These are phyloP conservation scores for Tuber brumale DNA, from an alignment of 495 filamentous ascomycete genomes.

Conservation along the genomic window DNA sequence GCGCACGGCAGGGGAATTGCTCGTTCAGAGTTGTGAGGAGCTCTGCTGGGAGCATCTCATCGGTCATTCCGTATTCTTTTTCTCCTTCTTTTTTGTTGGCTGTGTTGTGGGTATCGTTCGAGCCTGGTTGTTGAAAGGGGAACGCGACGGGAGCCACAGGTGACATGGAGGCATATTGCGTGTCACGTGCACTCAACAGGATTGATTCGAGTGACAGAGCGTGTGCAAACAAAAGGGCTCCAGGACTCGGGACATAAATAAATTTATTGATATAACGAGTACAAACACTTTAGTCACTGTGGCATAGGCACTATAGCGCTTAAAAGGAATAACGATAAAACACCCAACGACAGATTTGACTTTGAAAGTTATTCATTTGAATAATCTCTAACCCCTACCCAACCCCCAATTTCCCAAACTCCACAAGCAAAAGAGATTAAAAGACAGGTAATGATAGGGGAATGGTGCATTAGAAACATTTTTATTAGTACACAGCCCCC, in stretches of 20 bases:
- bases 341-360: neutral
- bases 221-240: neutral
- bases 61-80: neutral
- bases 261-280: neutral
- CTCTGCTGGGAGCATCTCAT: constrained; percentile 32
- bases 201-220: neutral
- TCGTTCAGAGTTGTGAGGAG: constrained; percentile 27
- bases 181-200: neutral
- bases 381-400: neutral
- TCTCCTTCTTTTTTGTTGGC: neutral
- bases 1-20: constrained; percentile 30
- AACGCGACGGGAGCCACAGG: neutral
- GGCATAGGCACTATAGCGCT: neutral
- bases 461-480: neutral
- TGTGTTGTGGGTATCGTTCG: neutral
- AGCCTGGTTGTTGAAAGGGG: neutral
- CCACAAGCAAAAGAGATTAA: neutral
- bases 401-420: constrained; percentile 3
- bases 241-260: neutral
- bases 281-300: neutral
- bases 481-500: neutral
- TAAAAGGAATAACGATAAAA: neutral
- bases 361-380: neutral
- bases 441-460: neutral
- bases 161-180: neutral